Percentiles rank a stretch among this genome's conserved stretches.
Evolutionary conservation across 2,329 filamentous ascomycete genomes (phyloP).

Genomic region (Fusarium devonianum): DNA sequence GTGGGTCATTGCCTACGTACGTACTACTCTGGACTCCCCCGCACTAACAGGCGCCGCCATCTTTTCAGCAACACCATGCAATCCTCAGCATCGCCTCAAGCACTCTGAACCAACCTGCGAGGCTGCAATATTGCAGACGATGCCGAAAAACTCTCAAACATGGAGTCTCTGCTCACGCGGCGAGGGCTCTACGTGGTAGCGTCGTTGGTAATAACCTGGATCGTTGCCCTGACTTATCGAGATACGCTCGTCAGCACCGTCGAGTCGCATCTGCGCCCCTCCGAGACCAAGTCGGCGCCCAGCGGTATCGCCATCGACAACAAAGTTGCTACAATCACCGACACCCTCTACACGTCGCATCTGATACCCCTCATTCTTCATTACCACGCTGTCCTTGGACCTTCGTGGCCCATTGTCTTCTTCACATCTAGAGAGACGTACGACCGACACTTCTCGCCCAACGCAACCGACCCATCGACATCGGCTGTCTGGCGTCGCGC

Average conservation of each 20-base stretch:
- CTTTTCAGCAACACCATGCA: no score
- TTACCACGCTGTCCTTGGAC: constrained; percentile 8
- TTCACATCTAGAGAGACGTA: constrained; percentile 3
- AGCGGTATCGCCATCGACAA: constrained; percentile 3
- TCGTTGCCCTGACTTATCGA: background rate
- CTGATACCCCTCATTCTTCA: constrained; percentile 14
- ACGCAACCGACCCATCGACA: background rate
- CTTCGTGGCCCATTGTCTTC: constrained; percentile 15
- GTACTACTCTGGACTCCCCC: no score
- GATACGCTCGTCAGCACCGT: background rate
- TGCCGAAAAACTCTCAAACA: background rate
- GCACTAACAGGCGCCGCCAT: no score
- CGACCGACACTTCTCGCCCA: constrained; percentile 1
- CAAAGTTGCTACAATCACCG: constrained; percentile 14
- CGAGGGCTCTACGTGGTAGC: background rate
- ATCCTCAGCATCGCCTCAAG: no score
- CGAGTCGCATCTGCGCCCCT: background rate
- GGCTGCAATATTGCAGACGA: background rate
- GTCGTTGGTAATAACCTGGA: constrained; percentile 1
- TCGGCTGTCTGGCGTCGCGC: constrained; percentile 2
- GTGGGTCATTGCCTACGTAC: no score
- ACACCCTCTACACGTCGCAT: constrained; percentile 11
- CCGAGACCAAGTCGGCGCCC: background rate
- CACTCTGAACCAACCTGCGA: no score
- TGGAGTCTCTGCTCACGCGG: background rate